Base-by-base conservation (phyloP, 768 basidiomycete species). In the Rhizopogon vesiculosus region DNA sequence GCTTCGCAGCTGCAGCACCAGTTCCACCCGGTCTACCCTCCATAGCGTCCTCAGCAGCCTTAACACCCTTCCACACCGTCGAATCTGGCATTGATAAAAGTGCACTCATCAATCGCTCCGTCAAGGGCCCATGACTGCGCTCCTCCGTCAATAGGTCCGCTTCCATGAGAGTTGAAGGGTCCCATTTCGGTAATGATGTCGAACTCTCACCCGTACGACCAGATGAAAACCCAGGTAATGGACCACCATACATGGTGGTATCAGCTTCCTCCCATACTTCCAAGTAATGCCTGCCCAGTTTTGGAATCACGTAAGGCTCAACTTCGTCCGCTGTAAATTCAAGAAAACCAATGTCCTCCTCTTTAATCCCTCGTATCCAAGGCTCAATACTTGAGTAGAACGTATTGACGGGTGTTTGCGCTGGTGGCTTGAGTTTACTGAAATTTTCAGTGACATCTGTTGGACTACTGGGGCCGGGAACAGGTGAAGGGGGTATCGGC, bases 251-350 rank as follows among this genome's bases (percentile, higher is more conserved):
- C n/a, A 78, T 53, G 10, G 76, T 75, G 7, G 76, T 78, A 68
- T 99, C 96, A 66, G 92, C 86, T 63, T 97, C 93, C 59, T 95
- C 95, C 95, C 96, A 99, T 0, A 87, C 78, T 51, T 96, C 91
- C 35, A 84, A 74, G 64, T 98, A 99, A 71, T 96, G 94, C 61
- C 19, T 82, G 22, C 87, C 96, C 1, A 97, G 80, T 54, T 87
- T 83, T 29, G 96, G 96, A 72, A 95, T 83, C 35, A 92, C 71
- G 64, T 83, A 97, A 0, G 92, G 88, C 55, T 93, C 91, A 8
- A 91, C 77, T 58, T 97, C 94, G 64, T 98, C 94, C n/a, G 82
- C 90, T 10, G 87, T 86, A 64, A 90, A 90, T 57, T 92, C 89
- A 51, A 99, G 78, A 70, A 93, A 95, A 3, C 96, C 96, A 29